phyloP scores from a whole-genome alignment of 345 rosid genomes.

The Corymbia maculata region DNA sequence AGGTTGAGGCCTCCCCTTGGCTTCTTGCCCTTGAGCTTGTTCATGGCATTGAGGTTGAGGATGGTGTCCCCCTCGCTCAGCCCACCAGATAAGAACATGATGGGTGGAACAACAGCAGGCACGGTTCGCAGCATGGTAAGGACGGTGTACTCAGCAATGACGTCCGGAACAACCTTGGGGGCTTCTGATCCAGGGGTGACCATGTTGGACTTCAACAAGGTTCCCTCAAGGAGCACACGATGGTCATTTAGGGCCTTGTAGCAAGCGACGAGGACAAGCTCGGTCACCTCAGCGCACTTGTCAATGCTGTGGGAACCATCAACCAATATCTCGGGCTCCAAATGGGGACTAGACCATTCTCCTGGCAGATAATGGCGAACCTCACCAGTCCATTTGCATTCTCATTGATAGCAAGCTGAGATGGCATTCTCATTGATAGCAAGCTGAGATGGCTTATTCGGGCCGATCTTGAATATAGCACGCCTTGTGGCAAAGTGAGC shows the following conservation, averaged over 20 bases:
- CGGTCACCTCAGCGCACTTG: neutral
- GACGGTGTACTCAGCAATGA: neutral
- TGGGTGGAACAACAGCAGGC: too few relatives aligned
- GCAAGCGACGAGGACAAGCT: neutral
- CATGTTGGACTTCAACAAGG: neutral
- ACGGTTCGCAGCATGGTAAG: neutral
- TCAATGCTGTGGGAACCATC: neutral
- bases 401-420: too few relatives aligned
- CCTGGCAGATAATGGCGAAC: too few relatives aligned
- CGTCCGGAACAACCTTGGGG: neutral
- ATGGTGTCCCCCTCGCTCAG: neutral
- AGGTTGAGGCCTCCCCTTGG: neutral
- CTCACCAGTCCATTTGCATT: too few relatives aligned
- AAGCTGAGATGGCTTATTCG: too few relatives aligned
- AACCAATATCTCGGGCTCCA: too few relatives aligned
- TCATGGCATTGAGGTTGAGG: neutral
- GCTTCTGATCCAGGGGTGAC: neutral
- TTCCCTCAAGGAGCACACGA: neutral
- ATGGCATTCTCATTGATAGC: too few relatives aligned
- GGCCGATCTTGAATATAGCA: too few relatives aligned
- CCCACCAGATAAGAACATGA: too few relatives aligned
- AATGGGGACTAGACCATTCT: too few relatives aligned
- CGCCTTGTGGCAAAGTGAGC: too few relatives aligned
- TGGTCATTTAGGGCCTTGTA: neutral
- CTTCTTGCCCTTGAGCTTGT: neutral